Conservation (phyloP, 352 stramenopile species). For the Thraustochytrium sp. region DNA sequence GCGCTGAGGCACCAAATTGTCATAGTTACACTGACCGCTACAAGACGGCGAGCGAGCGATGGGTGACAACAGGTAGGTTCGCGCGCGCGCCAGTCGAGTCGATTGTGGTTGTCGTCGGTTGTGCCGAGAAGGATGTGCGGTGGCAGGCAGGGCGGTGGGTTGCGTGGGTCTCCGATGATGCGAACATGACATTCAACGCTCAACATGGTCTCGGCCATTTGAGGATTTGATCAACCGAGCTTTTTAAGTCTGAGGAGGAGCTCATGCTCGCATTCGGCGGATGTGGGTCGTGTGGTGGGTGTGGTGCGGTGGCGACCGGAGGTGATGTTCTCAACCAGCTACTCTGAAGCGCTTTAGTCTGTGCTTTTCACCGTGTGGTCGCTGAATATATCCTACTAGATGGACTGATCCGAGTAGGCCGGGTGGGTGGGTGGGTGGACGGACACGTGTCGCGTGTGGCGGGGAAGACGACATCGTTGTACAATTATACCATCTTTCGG, state of each 20-base stretch:
- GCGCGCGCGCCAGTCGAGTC: neutral
- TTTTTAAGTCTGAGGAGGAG: conserved; percentile 33
- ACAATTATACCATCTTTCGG: conserved; percentile 29
- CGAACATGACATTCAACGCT: conserved; percentile 9
- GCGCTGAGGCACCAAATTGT: conserved; percentile 18
- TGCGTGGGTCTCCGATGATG: neutral
- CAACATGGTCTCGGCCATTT: neutral
- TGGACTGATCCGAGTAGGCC: conserved; percentile 11
- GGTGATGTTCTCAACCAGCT: conserved; percentile 28
- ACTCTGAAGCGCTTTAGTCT: conserved; percentile 31
- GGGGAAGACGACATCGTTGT: neutral
- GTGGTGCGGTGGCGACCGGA: neutral
- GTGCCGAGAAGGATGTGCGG: neutral
- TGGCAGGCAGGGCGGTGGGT: neutral
- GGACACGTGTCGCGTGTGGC: neutral
- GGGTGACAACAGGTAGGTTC: too few species aligned
- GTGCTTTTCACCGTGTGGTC: conserved; percentile 11
- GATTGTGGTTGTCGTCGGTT: neutral
- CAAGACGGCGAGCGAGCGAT: too few species aligned
- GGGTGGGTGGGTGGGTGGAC: neutral
- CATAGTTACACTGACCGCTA: conserved; percentile 35
- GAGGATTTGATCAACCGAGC: neutral
- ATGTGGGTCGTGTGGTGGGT: neutral
- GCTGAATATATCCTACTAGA: conserved; percentile 3
- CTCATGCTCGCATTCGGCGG: neutral